Evolutionary conservation across 1,139 yeast genomes (phyloP), one percentile per base, ranked within the genome.

Genomic region (Diutina pseudorugosa): DNA sequence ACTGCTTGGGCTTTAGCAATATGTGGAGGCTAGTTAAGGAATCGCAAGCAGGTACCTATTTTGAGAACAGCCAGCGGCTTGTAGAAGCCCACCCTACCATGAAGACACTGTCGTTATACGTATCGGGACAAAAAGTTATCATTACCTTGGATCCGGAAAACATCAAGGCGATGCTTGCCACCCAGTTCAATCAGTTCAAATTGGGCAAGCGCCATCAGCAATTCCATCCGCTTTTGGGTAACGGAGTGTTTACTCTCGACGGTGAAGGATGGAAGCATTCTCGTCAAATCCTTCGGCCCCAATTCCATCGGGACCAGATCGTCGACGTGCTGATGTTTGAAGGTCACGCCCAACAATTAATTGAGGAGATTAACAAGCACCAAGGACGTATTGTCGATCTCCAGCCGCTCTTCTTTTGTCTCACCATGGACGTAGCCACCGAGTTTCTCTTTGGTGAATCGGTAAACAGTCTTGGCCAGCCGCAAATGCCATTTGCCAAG

Each of bases 41-140:
- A 8, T 7, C 20, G 8, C 16, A 4, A 4, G 20, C 20, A 5
- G 42, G 42, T 2, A 18, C 18, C 20, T 40, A 40, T 19, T 18
- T 7, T 8, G 42, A 40, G 20, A 16, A 16, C 20, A 18, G 42
- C 6, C 18, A 18, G 20, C 19, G 20, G 42, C 6, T 40, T 8
- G 20, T 40, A 1, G 42, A 16, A 3, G 42, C 18, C 9, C 12
- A 40, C 20, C 42, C 42, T 8, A n/a, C 18, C 11, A 7, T n/a
- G 42, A n/a, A 40, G 19, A 40, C 42, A 19, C 20, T 40, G 42
- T 18, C 20, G 42, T 11, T 40, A n/a, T 16, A 40, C 18, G 48
- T 66, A 9, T 61, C 61, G 11, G 66, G 65, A 4, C 53, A 52
- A 6, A 58, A 60, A 11, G 70, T 49, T 19, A 16, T 49, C 8